Percentiles rank a stretch among this genome's conserved stretches.
These are phyloP conservation scores for Elongisporangium anandrum DNA, from an alignment of 352 stramenopile genomes.

Conservation along the genomic window DNA sequence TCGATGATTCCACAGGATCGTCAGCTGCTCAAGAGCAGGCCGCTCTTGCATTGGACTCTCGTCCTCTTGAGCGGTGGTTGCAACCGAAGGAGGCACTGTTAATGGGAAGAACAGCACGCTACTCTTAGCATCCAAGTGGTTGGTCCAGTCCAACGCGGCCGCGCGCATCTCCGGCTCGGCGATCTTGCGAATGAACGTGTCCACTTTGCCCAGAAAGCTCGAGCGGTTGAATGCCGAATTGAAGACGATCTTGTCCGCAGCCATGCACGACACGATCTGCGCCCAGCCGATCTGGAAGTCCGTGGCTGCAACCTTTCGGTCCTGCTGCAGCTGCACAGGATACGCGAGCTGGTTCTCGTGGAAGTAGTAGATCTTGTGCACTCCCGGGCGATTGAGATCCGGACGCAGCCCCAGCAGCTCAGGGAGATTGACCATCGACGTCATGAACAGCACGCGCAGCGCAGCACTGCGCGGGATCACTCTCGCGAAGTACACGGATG, in stretches of 20 bases:
- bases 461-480: conserved; percentile 11
- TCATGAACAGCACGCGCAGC: conserved; percentile 34
- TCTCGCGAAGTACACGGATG: conserved; percentile 20
- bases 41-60: not conserved
- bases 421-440: conserved; percentile 36
- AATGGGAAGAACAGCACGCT: conserved; percentile 41
- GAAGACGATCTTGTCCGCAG: conserved; percentile 41
- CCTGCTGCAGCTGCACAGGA: conserved; percentile 19
- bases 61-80: not conserved
- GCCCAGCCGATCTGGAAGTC: conserved; percentile 56
- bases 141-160: conserved; percentile 7
- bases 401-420: conserved; percentile 34
- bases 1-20: conserved; percentile 47
- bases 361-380: conserved; percentile 57
- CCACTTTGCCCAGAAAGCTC: conserved; percentile 33
- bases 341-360: conserved; percentile 70
- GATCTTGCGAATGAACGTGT: conserved; percentile 53
- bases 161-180: conserved; percentile 28
- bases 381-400: conserved; percentile 9
- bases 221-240: conserved; percentile 44
- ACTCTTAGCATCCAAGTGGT: conserved; percentile 21
- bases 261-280: conserved; percentile 48
- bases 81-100: conserved; percentile 7
- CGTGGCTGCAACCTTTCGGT: conserved; percentile 28
- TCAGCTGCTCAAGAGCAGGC: conserved; percentile 8